Evolutionary conservation across 768 basidiomycete species (phyloP), one percentile per base, ranked within the genome.

Genomic region (Asterophora lycoperdoides): DNA sequence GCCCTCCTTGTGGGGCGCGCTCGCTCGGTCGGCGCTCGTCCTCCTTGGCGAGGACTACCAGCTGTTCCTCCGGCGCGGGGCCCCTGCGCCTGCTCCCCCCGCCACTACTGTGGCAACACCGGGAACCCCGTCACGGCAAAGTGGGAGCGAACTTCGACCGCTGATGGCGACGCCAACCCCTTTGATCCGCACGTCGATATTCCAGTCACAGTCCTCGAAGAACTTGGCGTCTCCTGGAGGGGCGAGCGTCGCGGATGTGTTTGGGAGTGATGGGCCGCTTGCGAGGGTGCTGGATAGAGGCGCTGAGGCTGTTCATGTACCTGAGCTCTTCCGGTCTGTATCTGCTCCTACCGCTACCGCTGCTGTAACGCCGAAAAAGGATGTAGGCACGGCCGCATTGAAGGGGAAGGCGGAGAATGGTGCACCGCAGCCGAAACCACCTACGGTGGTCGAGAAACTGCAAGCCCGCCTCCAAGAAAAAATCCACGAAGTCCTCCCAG

Each of bases 1-100:
- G 23, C 83, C 81, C 0, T 79, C 68, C 44, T 64, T 87, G 8
- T 91, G 89, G 89, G 69, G 68, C 15, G 71, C 72, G 1, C 66
- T 89, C 28, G 69, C 70, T 7, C 75, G 86, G 4, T 79, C 82
- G 46, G 71, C 76, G 7, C 71, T 92, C 2, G 58, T 86, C 8
- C 60, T 76, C 6, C 70, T 91, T 1, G 88, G 86, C 8, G 60
- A 68, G 1, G 86, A 92, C 61, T 89, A 89, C 52, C 85, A 85
- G 56, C 67, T 72, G 0, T 68, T 90, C 41, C 66, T 85, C 2
- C 73, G 78, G 1, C 69, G 89, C 1, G 67, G 69, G 15, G 71
- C 68, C 10, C 60, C 68, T 0, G 56, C 62, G 15, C 41, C 65
- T 7, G 29, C 57, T 33, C 28, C 40, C 29, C 30, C 53, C 18